Base-by-base conservation (phyloP, 1,284 basidiomycete genomes). In the Melampsora larici-populina region DNA sequence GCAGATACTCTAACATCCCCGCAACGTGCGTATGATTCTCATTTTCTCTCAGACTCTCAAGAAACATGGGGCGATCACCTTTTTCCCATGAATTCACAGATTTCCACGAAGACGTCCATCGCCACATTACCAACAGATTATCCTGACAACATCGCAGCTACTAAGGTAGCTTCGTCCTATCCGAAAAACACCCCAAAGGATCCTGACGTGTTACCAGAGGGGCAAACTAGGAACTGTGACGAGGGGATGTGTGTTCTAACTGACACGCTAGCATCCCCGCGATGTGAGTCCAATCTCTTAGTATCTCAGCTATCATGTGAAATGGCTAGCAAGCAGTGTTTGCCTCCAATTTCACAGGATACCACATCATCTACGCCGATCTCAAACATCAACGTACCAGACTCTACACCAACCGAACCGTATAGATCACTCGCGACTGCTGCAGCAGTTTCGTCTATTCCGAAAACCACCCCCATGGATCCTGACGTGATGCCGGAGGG, bases 231-330 rank as follows among this genome's bases (percentile, higher is more conserved):
- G 36, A 46, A 48, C n/a, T n/a, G n/a, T n/a, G n/a, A n/a, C n/a
- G n/a, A n/a, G n/a, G n/a, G n/a, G n/a, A n/a, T n/a, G n/a, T 24
- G 24, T 17, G 13, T 48, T 7, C 7, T 18, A 18, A 21, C 31
- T 9, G 26, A 67, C 65, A 67, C 65, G 17, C 21, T 67, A 67
- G 13, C 65, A 46, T 29, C 65, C 40, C 65, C 65, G 40, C 65
- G 48, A 17, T 24, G 65, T 67, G 40, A 67, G 65, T 67, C n/a
- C 36, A 11, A 31, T n/a, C n/a, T n/a, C n/a, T n/a, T 3, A 31
- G 31, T 3, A 3, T 13, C 31, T 40, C n/a, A 15, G 7, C 17
- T 26, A 1, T 26, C 62, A 31, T 15, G 21, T 31, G 62, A 31
- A 64, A n/a, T 26, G n/a, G 21, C 62, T 64, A 26, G 62, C 17